Conservation (phyloP, 148 eudicot genomes). For the Chenopodium suecicum region DNA sequence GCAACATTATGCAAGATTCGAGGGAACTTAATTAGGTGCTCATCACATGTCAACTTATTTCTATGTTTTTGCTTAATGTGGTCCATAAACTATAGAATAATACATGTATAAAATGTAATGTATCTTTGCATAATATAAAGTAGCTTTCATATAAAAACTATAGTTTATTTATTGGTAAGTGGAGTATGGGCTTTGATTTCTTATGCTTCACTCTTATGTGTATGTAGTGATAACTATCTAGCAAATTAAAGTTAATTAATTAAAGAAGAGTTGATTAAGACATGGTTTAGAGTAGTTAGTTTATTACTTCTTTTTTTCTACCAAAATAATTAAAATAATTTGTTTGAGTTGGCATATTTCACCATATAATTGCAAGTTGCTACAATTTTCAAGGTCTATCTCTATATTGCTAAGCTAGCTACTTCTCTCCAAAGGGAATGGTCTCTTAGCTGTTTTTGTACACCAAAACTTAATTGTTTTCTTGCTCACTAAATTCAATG, state of each 20-base stretch:
- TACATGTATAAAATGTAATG: background rate
- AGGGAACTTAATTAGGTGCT: slow-evolving; percentile 26
- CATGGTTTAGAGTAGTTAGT: background rate
- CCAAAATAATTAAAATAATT: too few species aligned
- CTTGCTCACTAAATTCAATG: background rate
- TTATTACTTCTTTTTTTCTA: background rate
- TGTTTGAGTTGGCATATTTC: background rate
- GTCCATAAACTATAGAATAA: background rate
- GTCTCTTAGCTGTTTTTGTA: background rate
- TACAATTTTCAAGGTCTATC: background rate
- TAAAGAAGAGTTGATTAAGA: background rate
- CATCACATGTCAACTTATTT: slow-evolving; percentile 31
- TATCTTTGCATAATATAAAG: slow-evolving; percentile 22
- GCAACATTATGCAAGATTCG: slow-evolving; percentile 32
- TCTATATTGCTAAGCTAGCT: background rate
- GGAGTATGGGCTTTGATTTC: slow-evolving; percentile 4
- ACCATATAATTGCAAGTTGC: background rate
- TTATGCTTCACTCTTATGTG: slow-evolving; percentile 1
- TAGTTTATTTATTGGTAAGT: background rate
- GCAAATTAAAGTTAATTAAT: background rate
- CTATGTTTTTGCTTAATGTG: slow-evolving; percentile 23
- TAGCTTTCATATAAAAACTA: slow-evolving; percentile 7
- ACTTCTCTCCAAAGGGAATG: background rate
- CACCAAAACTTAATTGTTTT: background rate
- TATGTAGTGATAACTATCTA: background rate